These are phyloP conservation scores for Leishmania braziliensis DNA, from an alignment of 208 protist genomes.

Conservation along the genomic window DNA sequence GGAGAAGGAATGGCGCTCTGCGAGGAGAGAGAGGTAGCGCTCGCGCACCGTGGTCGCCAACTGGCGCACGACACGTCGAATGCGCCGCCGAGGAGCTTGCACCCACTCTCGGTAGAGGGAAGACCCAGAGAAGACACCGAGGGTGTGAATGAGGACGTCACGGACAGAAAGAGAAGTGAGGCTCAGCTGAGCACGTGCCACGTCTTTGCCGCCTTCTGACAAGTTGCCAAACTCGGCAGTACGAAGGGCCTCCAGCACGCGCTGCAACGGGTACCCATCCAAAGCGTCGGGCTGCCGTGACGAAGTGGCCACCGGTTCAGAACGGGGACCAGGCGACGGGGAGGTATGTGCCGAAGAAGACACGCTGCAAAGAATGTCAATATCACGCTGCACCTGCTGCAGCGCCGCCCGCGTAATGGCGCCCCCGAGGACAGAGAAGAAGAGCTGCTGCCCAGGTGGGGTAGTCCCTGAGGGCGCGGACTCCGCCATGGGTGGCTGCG, in stretches of 20 bases:
- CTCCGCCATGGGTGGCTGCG: not conserved
- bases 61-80: constrained; percentile 23
- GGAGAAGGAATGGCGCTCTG: not conserved
- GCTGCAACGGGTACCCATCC: constrained; percentile 7
- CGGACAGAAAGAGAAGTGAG: not conserved
- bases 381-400: constrained; percentile 40
- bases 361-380: constrained; percentile 20
- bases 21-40: constrained; percentile 10
- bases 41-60: constrained; percentile 15
- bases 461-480: not conserved
- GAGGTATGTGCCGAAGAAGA: not conserved
- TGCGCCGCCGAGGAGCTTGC: constrained; percentile 32
- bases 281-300: not conserved
- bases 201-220: not conserved
- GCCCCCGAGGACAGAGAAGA: constrained; percentile 36
- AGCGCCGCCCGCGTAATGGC: constrained; percentile 41
- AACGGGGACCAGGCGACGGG: not conserved
- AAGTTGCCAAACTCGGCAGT: not conserved
- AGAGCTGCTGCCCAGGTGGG: not conserved
- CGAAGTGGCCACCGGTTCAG: not conserved
- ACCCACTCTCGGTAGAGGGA: constrained; percentile 61
- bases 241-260: constrained; percentile 21
- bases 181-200: not conserved
- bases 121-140: constrained; percentile 44
- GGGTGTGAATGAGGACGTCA: constrained; percentile 14